phyloP scores from a whole-genome alignment of 2,329 filamentous ascomycete species.

The Pseudomassariella vexata region DNA sequence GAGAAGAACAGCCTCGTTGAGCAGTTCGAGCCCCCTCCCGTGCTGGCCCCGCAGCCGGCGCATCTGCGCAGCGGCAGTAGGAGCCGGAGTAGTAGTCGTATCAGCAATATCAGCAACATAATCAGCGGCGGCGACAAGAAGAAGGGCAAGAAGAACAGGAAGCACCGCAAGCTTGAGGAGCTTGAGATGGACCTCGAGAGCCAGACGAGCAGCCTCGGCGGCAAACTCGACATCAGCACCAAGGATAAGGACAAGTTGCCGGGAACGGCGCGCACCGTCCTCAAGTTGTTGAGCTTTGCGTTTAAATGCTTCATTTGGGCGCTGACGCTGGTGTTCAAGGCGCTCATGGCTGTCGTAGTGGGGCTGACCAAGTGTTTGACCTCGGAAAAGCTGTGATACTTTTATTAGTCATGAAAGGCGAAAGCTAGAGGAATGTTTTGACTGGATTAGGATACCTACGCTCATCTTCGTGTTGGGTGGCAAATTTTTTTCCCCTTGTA shows the following conservation, averaged over 20 bases:
- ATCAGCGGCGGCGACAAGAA: conserved; percentile 15
- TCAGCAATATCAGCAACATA: conserved; percentile 23
- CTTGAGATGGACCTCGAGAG: conserved; percentile 61
- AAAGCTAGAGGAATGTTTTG: not conserved
- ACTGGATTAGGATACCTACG: no score
- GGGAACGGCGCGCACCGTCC: conserved; percentile 38
- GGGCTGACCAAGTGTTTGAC: conserved; percentile 45
- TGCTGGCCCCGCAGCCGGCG: conserved; percentile 15
- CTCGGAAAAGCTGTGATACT: conserved; percentile 33
- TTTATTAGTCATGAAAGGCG: conserved; percentile 1
- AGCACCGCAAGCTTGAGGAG: conserved; percentile 42
- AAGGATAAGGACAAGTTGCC: conserved; percentile 43
- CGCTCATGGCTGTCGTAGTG: conserved; percentile 42
- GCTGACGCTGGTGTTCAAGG: conserved; percentile 50
- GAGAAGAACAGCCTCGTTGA: conserved; percentile 45
- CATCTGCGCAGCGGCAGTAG: conserved; percentile 17
- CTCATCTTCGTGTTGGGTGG: no score
- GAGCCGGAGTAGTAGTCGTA: conserved; percentile 22
- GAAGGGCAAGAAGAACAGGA: conserved; percentile 20
- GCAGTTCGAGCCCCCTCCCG: conserved; percentile 55
- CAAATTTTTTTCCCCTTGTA: conserved; percentile 1
- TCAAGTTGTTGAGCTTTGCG: conserved; percentile 45
- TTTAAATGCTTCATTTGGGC: conserved; percentile 56
- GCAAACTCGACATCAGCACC: conserved; percentile 32
- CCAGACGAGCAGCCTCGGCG: conserved; percentile 43